Evolutionary conservation across 2,329 filamentous ascomycete genomes (phyloP).

Genomic region (Venturia oleaginea): DNA sequence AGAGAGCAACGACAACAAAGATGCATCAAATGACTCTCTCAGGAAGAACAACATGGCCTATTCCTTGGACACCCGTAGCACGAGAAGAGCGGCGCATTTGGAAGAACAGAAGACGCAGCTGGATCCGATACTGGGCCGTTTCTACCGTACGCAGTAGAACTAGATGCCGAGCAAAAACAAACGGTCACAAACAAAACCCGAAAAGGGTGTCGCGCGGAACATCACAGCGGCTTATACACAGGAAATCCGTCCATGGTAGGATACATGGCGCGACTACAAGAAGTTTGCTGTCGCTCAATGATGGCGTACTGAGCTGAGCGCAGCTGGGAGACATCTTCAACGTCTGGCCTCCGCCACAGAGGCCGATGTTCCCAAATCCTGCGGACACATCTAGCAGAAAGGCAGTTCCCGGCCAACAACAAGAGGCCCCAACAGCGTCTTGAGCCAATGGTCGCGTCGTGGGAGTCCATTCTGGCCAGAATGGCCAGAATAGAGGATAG

Average conservation of each 20-base stretch:
- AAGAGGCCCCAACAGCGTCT: neutral
- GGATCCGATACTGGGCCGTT: neutral
- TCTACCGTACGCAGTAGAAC: too few relatives aligned
- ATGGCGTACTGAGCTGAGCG: neutral
- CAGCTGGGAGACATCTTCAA: neutral
- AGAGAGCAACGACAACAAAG: neutral
- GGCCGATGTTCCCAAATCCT: neutral
- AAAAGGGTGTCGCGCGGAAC: neutral
- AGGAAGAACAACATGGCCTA: neutral
- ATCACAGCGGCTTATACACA: slow-evolving; percentile 1
- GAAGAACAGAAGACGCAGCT: neutral
- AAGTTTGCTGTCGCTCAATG: neutral
- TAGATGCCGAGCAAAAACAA: neutral
- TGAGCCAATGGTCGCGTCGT: neutral
- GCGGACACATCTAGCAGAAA: neutral
- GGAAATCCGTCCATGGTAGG: neutral
- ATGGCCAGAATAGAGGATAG: neutral
- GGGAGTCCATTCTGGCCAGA: too few relatives aligned
- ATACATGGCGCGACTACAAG: neutral
- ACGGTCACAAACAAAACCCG: neutral
- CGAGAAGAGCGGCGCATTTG: neutral
- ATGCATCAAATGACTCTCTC: neutral
- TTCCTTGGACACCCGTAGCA: neutral
- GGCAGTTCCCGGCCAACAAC: neutral
- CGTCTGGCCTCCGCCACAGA: neutral